Percentiles rank a stretch among this genome's conserved stretches.
phyloP scores from a whole-genome alignment of 805 yeast genomes.

The Yamadazyma phyllophila region DNA sequence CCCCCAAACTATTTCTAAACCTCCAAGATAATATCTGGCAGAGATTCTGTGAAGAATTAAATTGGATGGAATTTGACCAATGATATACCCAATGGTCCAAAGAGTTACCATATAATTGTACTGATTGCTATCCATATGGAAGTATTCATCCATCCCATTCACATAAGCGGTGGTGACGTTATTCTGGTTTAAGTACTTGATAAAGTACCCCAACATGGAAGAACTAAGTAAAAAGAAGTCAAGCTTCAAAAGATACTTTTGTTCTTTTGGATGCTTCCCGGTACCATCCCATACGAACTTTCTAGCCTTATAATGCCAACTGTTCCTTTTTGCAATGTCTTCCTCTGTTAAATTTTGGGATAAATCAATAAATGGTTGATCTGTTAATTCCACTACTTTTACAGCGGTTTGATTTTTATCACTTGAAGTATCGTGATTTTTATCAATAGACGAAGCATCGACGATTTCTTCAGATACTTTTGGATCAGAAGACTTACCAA shows the following conservation, averaged over 20 bases:
- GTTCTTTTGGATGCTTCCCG: conserved; percentile 37
- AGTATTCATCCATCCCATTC: conserved; percentile 47
- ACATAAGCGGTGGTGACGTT: conserved; percentile 47
- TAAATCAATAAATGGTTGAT: conserved; percentile 7
- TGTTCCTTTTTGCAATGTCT: background rate
- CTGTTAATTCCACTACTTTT: background rate
- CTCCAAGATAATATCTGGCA: conserved; percentile 36
- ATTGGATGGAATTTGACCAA: conserved; percentile 52
- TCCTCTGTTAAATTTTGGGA: background rate
- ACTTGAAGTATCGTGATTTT: background rate
- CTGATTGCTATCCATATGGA: conserved; percentile 39
- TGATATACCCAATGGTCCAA: conserved; percentile 51
- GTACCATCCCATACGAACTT: conserved; percentile 37
- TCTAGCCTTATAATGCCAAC: conserved; percentile 11
- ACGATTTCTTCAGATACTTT: background rate
- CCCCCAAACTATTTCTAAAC: conserved; percentile 33
- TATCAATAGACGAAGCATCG: background rate
- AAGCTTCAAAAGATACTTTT: conserved; percentile 30
- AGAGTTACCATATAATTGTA: conserved; percentile 43
- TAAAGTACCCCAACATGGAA: conserved; percentile 52
- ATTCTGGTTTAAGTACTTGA: conserved; percentile 41
- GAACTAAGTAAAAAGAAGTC: conserved; percentile 51
- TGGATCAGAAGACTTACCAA: background rate
- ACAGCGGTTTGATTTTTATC: background rate
- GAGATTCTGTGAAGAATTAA: conserved; percentile 32